Base-by-base conservation (phyloP, 805 yeast species). In the Kluyveromyces siamensis region DNA sequence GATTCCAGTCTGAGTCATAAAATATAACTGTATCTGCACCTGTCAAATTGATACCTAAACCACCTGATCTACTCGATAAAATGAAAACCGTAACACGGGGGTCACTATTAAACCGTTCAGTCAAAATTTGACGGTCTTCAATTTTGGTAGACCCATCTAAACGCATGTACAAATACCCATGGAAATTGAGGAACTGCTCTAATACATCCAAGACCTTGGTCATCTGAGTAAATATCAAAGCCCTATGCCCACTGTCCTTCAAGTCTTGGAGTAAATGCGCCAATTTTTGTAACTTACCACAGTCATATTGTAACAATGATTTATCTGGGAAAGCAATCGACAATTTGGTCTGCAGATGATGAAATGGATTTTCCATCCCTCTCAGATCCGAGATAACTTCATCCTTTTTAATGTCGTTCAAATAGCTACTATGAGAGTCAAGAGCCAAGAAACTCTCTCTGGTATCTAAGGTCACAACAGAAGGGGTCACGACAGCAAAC, bases 11-110 rank as follows among this genome's bases (percentile, higher is more conserved):
- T 2, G 96, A 88, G 67, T 93, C 99, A 65, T 95, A 93, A 69
- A 93, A 95, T 8, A 93, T 88, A 41, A 93, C 99, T 0, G 99
- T 93, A 61, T 93, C 99, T 0, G 99, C 99, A 62, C 98, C 99
- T 0, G 99, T 93, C 55, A 93, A 71, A 61, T 93, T 93, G 65
- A 93, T 93, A 63, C 99, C 99, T 56, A 95, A 74, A 37, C 99
- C 99, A 66, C 99, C 99, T 2, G 99, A 93, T 68, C 99, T 80
- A 2, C 97, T 88, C 3, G 96, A 88, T 47, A 93, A 67, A 45
- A 93, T 93, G 60, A 93, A 93, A 17, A 90, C 96, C 3, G 95
- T 93, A 42, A 91, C 83, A 53, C 82, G 76, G 13, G 84, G 72
- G 63, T 93, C 99, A 45, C 82, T 77, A 63, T 93, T 93, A 70